Base-by-base conservation (phyloP, 2,329 filamentous ascomycete species). In the Fusarium verticillioides region DNA sequence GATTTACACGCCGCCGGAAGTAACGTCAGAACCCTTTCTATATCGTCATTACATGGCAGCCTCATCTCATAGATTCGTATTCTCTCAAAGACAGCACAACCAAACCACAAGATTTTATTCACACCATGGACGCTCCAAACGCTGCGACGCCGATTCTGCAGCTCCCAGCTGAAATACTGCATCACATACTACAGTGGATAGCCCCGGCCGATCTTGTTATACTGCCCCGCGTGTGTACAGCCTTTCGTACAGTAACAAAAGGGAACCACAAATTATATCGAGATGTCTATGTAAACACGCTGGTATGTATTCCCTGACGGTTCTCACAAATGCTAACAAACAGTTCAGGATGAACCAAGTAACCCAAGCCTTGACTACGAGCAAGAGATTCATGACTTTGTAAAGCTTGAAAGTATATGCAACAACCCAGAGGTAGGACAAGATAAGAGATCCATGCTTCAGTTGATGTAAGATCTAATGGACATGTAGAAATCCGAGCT, bases 241-340 rank as follows among this genome's bases (percentile, higher is more conserved):
- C 77, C 16, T 82, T 95, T 52, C 81, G 88, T 66, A 79, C 82
- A 39, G 88, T 89, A 70, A 84, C 93, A 59, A 84, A 82, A 54
- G 85, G 84, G 47, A 93, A 94, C 78, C 79, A 81, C 21, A 82
- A 88, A 13, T 82, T 95, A 18, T 91, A 86, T 79, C 90, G 88
- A 66, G 85, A 87, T 28, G 82, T 93, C 11, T 95, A 93, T 78
- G 80, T 91, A 8, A 83, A 83, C 21, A 80, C 81, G 47, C 85
- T 90, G 61, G 91, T 92, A 80, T 75, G 83, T 69, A 13, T 7
- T 34, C n/a, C 23, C 18, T 57, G 36, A 32, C 23, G 19, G 46
- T 13, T 10, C 10, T 52, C 49, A 26, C 47, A n/a, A 26, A 12
- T 23, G 9, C 34, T 34, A 26, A 9, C 19, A 65, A 28, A 74